These are phyloP conservation scores for Xylona heveae DNA, from an alignment of 495 filamentous ascomycete species.

Conservation along the genomic window DNA sequence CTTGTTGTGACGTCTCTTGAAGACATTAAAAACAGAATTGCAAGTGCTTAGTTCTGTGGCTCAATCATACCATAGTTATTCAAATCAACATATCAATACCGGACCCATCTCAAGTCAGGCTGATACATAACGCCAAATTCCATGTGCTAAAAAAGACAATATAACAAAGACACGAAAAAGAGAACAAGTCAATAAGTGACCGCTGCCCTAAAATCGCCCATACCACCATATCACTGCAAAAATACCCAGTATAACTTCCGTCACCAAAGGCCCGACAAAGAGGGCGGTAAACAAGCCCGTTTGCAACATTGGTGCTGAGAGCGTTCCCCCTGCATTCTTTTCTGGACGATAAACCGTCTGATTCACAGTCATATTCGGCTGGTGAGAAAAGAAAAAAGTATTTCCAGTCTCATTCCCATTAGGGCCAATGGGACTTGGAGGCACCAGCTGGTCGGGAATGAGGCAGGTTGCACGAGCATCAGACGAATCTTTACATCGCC, in stretches of 20 bases:
- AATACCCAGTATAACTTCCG: not conserved
- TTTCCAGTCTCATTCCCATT: conserved; percentile 15
- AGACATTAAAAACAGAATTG: too few relatives aligned
- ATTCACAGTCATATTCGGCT: conserved; percentile 30
- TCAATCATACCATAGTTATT: too few relatives aligned
- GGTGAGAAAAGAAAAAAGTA: conserved; percentile 37
- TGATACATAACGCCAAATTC: too few relatives aligned
- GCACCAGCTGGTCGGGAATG: conserved; percentile 30
- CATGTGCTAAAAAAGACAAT: too few relatives aligned
- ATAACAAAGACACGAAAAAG: too few relatives aligned
- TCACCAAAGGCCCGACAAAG: not conserved
- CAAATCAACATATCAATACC: too few relatives aligned
- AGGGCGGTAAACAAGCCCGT: not conserved
- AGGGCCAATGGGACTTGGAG: conserved; percentile 12
- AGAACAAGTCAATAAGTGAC: too few relatives aligned
- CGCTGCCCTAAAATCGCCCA: too few relatives aligned
- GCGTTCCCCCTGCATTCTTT: conserved; percentile 1
- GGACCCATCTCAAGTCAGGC: too few relatives aligned
- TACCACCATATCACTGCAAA: not conserved
- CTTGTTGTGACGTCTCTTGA: too few relatives aligned
- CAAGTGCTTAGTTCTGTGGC: too few relatives aligned
- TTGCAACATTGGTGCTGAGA: not conserved
- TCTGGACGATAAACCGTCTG: conserved; percentile 24
- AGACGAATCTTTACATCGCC: conserved; percentile 23
- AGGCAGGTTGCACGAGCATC: conserved; percentile 26